A percentile compares a stretch with the other conserved stretches of the same genome.
Conservation (phyloP, 768 basidiomycete genomes). For the Hydnomerulius pinastri region DNA sequence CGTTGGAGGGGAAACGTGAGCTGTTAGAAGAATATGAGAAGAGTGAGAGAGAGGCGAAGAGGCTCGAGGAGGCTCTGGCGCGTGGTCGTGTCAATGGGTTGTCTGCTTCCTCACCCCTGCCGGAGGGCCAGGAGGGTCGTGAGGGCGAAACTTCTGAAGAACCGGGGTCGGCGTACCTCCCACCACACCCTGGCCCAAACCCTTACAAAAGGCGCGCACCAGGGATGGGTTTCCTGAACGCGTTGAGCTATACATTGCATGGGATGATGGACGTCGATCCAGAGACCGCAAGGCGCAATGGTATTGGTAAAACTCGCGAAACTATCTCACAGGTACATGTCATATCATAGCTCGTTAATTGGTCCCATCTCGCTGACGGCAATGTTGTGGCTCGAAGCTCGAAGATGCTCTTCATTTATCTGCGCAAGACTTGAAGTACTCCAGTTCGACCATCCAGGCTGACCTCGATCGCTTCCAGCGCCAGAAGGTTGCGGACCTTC, state of each 20-base stretch:
- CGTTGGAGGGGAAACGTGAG: constrained; percentile 80
- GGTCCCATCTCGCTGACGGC: constrained; percentile 16
- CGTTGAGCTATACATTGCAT: constrained; percentile 90
- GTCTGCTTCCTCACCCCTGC: constrained; percentile 14
- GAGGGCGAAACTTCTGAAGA: constrained; percentile 43
- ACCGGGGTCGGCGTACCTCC: constrained; percentile 54
- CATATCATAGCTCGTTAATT: constrained; percentile 1
- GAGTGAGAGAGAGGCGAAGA: constrained; percentile 86
- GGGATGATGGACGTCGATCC: constrained; percentile 99
- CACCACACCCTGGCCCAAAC: constrained; percentile 80
- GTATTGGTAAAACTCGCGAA: constrained; percentile 93
- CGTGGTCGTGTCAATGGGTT: constrained; percentile 46
- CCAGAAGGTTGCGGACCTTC: constrained; percentile 95
- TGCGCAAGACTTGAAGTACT: constrained; percentile 94
- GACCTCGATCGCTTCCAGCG: constrained; percentile 98
- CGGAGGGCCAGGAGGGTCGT: constrained; percentile 34
- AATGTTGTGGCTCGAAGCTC: constrained; percentile 52
- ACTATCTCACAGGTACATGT: constrained; percentile 84
- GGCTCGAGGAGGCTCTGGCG: constrained; percentile 86
- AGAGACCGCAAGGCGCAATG: constrained; percentile 89
- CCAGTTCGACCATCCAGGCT: constrained; percentile 93
- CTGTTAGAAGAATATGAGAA: constrained; percentile 88
- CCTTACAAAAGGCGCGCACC: constrained; percentile 64
- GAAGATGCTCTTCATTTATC: constrained; percentile 93
- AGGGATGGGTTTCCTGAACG: constrained; percentile 86